A percentile compares a stretch with the other conserved stretches of the same genome.
Conservation (phyloP, 83 land plant species). For the Thuja plicata region DNA sequence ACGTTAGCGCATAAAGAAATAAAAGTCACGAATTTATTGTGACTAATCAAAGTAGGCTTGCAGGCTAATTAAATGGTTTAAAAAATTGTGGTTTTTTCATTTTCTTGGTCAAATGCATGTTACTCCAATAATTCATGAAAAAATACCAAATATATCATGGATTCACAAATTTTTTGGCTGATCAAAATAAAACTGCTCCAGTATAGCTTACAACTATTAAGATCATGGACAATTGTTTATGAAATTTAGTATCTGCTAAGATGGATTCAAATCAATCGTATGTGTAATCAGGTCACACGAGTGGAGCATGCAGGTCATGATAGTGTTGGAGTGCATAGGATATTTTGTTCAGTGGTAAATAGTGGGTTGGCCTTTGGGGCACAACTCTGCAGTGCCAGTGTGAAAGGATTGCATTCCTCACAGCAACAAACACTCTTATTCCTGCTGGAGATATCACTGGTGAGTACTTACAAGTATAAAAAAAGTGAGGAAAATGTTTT, state of each 20-base stretch:
- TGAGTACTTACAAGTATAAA: slow-evolving; percentile 1
- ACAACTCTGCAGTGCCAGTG: slow-evolving; percentile 74
- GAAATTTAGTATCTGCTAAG: neutral
- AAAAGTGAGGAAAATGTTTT: neutral
- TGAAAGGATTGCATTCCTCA: slow-evolving; percentile 76
- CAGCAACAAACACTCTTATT: slow-evolving; percentile 69
- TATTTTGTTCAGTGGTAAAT: slow-evolving; percentile 45
- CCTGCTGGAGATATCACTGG: slow-evolving; percentile 71
- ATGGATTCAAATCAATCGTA: neutral
- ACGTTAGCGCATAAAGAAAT: too few relatives aligned
- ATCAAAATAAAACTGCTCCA: neutral
- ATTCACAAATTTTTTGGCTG: too few relatives aligned
- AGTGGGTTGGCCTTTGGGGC: slow-evolving; percentile 83
- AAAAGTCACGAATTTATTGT: too few relatives aligned
- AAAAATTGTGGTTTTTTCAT: too few relatives aligned
- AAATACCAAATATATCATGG: too few relatives aligned
- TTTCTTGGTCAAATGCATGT: too few relatives aligned
- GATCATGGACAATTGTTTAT: neutral
- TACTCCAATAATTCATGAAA: too few relatives aligned
- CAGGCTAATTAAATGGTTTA: too few relatives aligned
- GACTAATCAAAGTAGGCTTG: too few relatives aligned
- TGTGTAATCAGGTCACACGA: slow-evolving; percentile 62
- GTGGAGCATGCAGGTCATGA: slow-evolving; percentile 82
- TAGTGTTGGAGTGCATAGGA: slow-evolving; percentile 55
- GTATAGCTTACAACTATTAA: neutral